Base-by-base conservation (phyloP, 2,329 filamentous ascomycete genomes). In the Rutstroemia sp. region DNA sequence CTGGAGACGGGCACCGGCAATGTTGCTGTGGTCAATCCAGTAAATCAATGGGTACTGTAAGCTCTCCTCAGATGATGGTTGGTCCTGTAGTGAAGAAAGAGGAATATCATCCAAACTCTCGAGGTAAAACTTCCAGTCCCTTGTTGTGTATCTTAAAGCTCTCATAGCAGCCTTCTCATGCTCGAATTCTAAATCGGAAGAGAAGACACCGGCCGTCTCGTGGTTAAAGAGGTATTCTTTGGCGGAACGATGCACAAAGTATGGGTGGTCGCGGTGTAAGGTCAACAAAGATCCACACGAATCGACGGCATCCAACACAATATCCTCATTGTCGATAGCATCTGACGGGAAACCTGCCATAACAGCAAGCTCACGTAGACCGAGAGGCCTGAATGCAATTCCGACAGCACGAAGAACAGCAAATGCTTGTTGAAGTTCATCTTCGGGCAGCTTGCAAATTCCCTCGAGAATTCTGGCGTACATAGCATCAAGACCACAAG, bases 11-110 rank as follows among this genome's bases (percentile, higher is more conserved):
- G 48, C 25, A 34, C 54, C 54, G 23, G 54, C 54, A 2, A 56
- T 56, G 21, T 56, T 56, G 21, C 48, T 56, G 9, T 56, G 54
- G 10, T 52, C 36, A 19, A 56, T 56, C 54, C 54, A 56, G 40
- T 56, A 56, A 6, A 56, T 19, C 27, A 56, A 49, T 9, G 54
- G 54, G n/a, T 56, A 56, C 45, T 56, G 48, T 25, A 56, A 34
- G 40, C 54, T 56, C 9, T 55, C 53, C 30, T 56, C 54, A 7
- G 54, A 56, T n/a, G 48, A 56, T 5, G 54, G 48, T 40, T 51
- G 48, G n/a, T 56, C 54, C 30, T 56, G 53, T 5, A 55, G 40
- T 16, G 53, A 55, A 17, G 53, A 55, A 5, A 55, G 36, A 16
- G 48, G 54, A 30, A 51, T 19, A 46, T 56, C 54, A 1, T 56